A percentile compares a stretch with the other conserved stretches of the same genome.
Evolutionary conservation across 202 grass and related monocot genomes (phyloP).

Genomic region (Bolboschoenoplectus hybrid): DNA sequence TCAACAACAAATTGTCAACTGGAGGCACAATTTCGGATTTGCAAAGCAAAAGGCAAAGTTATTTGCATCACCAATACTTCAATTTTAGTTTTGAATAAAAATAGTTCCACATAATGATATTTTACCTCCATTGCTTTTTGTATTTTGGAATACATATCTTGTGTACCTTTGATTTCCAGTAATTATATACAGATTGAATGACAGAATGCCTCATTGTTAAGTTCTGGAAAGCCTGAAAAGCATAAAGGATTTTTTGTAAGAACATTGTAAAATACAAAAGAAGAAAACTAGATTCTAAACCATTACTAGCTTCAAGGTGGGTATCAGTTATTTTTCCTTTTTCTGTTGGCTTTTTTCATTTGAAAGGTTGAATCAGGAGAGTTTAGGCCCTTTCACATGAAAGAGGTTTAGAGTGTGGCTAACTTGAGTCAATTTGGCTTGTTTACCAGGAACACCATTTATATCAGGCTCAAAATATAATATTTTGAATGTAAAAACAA

Average conservation of each 20-base stretch:
- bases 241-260: constrained; percentile 31
- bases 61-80: not conserved
- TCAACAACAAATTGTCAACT: constrained; percentile 2
- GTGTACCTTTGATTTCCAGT: constrained; percentile 93
- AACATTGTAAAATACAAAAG: constrained; percentile 11
- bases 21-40: not conserved
- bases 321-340: not conserved
- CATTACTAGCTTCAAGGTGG: not conserved
- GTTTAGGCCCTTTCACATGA: not conserved
- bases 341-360: not conserved
- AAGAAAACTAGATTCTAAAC: constrained; percentile 7
- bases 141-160: constrained; percentile 22
- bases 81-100: constrained; percentile 14
- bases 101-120: not conserved
- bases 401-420: constrained; percentile 10
- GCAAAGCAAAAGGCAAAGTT: not conserved
- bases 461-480: constrained; percentile 1
- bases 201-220: constrained; percentile 64
- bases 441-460: not conserved
- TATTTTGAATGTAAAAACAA: not conserved
- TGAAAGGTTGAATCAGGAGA: not conserved
- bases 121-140: not conserved
- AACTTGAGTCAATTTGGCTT: not conserved
- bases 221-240: constrained; percentile 79
- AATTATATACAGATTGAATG: constrained; percentile 91